These are phyloP conservation scores for Coix lacrymajobi DNA, from an alignment of 176 grass and related monocot species.

Conservation along the genomic window DNA sequence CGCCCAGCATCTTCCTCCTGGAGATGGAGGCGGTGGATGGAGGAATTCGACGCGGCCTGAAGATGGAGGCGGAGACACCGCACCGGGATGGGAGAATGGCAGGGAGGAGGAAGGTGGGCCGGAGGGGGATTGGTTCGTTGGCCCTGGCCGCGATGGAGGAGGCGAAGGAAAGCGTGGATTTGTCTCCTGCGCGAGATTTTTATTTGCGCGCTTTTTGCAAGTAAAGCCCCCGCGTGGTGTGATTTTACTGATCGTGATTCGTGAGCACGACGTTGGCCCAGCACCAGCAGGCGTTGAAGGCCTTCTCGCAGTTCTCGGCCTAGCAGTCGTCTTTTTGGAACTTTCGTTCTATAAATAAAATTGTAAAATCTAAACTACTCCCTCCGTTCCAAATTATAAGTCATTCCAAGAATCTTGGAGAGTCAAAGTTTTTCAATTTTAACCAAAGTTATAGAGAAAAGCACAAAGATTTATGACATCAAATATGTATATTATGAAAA, in stretches of 20 bases:
- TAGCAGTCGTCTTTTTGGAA: too few relatives aligned
- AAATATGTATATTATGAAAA: too few relatives aligned
- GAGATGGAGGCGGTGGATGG: neutral
- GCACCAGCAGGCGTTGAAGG: neutral
- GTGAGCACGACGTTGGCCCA: neutral
- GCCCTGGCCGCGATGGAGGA: neutral
- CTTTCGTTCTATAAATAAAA: too few relatives aligned
- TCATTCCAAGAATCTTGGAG: too few relatives aligned
- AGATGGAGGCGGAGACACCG: constrained; percentile 5
- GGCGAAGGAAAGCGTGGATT: constrained; percentile 7
- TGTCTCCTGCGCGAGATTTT: constrained; percentile 38
- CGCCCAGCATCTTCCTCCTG: constrained; percentile 63
- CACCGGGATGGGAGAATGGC: too few relatives aligned
- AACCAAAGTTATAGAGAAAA: too few relatives aligned
- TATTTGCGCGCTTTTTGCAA: constrained; percentile 36
- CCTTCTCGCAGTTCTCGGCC: too few relatives aligned
- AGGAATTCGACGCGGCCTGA: neutral
- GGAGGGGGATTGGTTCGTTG: neutral
- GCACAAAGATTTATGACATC: too few relatives aligned
- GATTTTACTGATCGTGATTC: neutral
- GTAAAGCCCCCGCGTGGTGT: constrained; percentile 10
- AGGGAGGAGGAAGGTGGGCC: neutral
- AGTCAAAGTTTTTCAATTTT: too few relatives aligned
- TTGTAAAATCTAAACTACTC: too few relatives aligned
- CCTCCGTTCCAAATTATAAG: too few relatives aligned